phyloP scores from a whole-genome alignment of 108 stramenopile genomes.

The Asterionellopsis glacialis region DNA sequence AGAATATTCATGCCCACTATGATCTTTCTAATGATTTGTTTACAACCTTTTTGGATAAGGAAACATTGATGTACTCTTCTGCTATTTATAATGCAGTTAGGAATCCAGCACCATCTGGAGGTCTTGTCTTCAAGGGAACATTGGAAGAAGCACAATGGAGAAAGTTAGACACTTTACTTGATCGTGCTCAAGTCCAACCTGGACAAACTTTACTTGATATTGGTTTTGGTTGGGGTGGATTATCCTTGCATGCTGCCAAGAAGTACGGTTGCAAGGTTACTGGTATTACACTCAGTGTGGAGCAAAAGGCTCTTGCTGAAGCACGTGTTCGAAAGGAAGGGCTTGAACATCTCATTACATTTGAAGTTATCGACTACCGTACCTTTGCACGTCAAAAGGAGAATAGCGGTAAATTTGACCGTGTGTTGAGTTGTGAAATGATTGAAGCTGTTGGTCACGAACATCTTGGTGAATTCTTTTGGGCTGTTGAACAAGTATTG shows the following conservation, averaged over 20 bases:
- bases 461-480: conserved; percentile 86
- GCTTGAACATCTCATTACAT: conserved; percentile 74
- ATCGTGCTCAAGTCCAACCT: conserved; percentile 66
- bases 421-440: conserved; percentile 96
- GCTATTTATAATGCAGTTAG: conserved; percentile 83
- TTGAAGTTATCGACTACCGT: conserved; percentile 93
- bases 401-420: conserved; percentile 81
- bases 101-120: conserved; percentile 23
- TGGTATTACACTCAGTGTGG: conserved; percentile 92
- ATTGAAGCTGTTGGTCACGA: conserved; percentile 98
- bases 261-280: conserved; percentile 87
- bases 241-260: conserved; percentile 87
- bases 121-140: conserved; percentile 43
- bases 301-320: conserved; percentile 89
- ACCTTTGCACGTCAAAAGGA: conserved; percentile 61
- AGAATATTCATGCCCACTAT: conserved; percentile 97
- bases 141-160: conserved; percentile 93
- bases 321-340: conserved; percentile 79
- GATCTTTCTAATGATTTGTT: conserved; percentile 92
- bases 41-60: conserved; percentile 82
- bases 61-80: conserved; percentile 89
- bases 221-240: conserved; percentile 96
- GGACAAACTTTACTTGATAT: conserved; percentile 87
- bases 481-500: conserved; percentile 86
- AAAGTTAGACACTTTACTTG: conserved; percentile 91